These are phyloP conservation scores for Penicillium occitanis DNA, from an alignment of 2,329 filamentous ascomycete genomes.

Conservation along the genomic window DNA sequence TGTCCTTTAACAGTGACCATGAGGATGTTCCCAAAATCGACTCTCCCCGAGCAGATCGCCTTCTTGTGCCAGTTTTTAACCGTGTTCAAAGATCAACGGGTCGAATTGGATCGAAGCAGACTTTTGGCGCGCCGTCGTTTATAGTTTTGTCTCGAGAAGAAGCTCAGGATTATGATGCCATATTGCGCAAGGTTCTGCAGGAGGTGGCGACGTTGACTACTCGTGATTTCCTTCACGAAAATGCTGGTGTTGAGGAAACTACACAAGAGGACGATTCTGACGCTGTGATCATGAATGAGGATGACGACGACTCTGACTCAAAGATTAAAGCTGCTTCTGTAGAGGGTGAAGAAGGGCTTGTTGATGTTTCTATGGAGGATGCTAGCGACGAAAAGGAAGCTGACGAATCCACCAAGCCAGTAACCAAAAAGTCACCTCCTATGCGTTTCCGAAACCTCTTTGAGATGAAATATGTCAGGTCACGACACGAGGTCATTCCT, in stretches of 20 bases:
- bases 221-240: conserved; percentile 60
- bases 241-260: conserved; percentile 53
- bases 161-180: conserved; percentile 65
- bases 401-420: conserved; percentile 22
- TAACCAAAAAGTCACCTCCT: conserved; percentile 50
- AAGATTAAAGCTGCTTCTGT: conserved; percentile 76
- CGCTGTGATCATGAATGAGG: conserved; percentile 62
- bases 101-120: conserved; percentile 29
- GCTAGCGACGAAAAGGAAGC: conserved; percentile 37
- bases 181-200: conserved; percentile 76
- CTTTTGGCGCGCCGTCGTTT: conserved; percentile 55
- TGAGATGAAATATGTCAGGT: conserved; percentile 66
- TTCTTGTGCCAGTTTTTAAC: conserved; percentile 52
- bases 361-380: conserved; percentile 85
- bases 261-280: conserved; percentile 60
- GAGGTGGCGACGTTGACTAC: conserved; percentile 76
- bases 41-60: conserved; percentile 46
- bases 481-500: conserved; percentile 60
- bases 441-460: conserved; percentile 70
- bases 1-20: conserved; percentile 36
- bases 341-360: conserved; percentile 84
- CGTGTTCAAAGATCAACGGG: conserved; percentile 33
- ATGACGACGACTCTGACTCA: conserved; percentile 64
- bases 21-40: conserved; percentile 43
- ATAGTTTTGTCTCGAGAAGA: conserved; percentile 75